Base-by-base conservation (phyloP, 106 monocot species). In the Acorus calamus region DNA sequence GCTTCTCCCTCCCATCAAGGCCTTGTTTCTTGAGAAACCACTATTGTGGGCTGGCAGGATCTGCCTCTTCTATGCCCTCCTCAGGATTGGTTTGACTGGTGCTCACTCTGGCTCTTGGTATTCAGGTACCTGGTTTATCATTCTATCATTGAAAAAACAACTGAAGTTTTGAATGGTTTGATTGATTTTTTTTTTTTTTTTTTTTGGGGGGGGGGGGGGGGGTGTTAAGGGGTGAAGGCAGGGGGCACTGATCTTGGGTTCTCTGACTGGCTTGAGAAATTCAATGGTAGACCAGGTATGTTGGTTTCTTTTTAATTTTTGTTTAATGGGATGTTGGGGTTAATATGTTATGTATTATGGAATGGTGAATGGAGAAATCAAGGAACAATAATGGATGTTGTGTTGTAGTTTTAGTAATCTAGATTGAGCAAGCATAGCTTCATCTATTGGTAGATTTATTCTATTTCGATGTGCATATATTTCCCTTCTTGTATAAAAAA, bases 31-130 rank as follows among this genome's bases (percentile, higher is more conserved):
- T 14, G 87, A 90, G 60, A 65, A 52, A 55, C 94, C 89, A 3
- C 75, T 90, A 49, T 64, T 90, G 6, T 94, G 94, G 94, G 86
- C 75, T 60, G 82, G 87, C 42, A 79, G 89, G 69, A 69, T 94
- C 47, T 86, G 83, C 71, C 45, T 94, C 69, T 89, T 82, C 70
- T 94, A 94, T 49, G 84, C 78, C 58, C 84, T 87, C 56, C 66
- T 94, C 60, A 89, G 83, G 73, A 50, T 78, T 44, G 96, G 96
- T 8, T 78, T 91, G 46, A 91, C 76, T 51, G 91, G 96, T n/a
- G 90, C 91, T 2, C 80, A 67, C 6, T 78, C 79, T 47, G 90
- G 78, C 47, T 90, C 90, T 8, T 68, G 90, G 63, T 12, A 69
- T 62, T 68, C 79, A 46, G 92, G 92, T 85, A 46, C 63, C 53